phyloP scores from a whole-genome alignment of 148 eudicot genomes.

The Diospyros kaki region DNA sequence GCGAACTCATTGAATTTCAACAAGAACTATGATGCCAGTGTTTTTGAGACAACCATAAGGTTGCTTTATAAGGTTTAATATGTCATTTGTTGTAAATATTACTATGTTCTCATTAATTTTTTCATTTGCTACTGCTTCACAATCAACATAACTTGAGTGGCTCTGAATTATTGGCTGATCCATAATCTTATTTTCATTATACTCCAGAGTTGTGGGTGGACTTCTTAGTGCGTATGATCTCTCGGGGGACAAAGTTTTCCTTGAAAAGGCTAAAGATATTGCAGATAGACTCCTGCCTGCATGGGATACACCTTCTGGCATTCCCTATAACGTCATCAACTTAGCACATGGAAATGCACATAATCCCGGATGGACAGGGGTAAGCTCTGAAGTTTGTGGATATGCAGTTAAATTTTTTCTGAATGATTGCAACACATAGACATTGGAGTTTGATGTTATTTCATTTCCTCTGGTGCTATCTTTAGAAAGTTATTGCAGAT shows the following conservation, averaged over 20 bases:
- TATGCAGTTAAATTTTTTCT: neutral
- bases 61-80: constrained; percentile 78
- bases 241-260: constrained; percentile 86
- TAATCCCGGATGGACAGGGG: constrained; percentile 98
- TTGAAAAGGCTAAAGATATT: constrained; percentile 92
- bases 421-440: neutral
- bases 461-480: neutral
- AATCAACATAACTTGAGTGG: neutral
- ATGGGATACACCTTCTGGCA: constrained; percentile 92
- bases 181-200: constrained; percentile 4
- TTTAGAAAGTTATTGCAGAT: neutral
- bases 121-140: constrained; percentile 9
- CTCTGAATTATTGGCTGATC: neutral
- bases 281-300: constrained; percentile 95
- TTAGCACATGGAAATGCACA: constrained; percentile 86
- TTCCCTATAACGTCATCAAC: constrained; percentile 85
- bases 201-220: constrained; percentile 94
- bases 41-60: constrained; percentile 99
- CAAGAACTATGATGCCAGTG: constrained; percentile 96
- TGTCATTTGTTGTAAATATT: constrained; percentile 19
- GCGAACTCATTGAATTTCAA: constrained; percentile 83
- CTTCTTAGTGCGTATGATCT: constrained; percentile 95
- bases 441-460: neutral
- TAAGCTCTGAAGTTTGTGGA: constrained; percentile 30
- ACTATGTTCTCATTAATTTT: neutral